A percentile compares a stretch with the other conserved stretches of the same genome.
Evolutionary conservation across 2,329 filamentous ascomycete genomes (phyloP).

Genomic region (Corniculantispora saksenae): DNA sequence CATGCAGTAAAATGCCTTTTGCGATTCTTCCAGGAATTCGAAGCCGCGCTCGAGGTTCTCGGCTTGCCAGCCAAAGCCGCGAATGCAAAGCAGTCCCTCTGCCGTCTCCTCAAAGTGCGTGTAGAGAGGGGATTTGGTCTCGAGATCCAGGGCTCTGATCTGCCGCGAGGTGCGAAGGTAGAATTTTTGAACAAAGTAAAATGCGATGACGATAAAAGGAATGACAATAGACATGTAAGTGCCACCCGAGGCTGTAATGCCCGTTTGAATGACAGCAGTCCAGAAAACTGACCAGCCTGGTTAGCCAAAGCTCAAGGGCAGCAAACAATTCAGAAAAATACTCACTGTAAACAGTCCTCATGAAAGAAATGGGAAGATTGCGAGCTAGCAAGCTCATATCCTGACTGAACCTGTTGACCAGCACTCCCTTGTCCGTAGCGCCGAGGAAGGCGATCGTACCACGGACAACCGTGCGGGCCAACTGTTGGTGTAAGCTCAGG

Average conservation of each 20-base stretch:
- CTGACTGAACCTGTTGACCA: neutral
- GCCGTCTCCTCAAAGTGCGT: neutral
- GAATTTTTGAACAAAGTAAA: neutral
- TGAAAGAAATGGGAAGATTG: neutral
- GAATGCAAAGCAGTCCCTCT: neutral
- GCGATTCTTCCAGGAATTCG: neutral
- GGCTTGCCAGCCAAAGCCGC: neutral
- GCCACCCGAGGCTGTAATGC: neutral
- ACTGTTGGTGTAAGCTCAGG: neutral
- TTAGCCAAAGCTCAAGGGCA: neutral
- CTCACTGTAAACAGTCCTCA: neutral
- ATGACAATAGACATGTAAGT: neutral
- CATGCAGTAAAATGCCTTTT: neutral
- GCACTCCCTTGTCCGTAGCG: neutral
- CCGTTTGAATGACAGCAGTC: neutral
- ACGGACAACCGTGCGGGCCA: neutral
- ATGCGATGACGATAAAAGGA: neutral
- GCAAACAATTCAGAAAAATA: neutral
- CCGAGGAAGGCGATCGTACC: neutral
- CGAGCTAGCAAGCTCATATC: neutral
- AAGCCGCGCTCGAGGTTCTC: neutral
- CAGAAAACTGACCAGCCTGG: neutral
- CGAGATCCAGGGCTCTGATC: neutral
- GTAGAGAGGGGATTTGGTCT: neutral
- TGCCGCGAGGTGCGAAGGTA: neutral